Base-by-base conservation (phyloP, 257 asterid genomes). In the Parsonsia alboflavescens region DNA sequence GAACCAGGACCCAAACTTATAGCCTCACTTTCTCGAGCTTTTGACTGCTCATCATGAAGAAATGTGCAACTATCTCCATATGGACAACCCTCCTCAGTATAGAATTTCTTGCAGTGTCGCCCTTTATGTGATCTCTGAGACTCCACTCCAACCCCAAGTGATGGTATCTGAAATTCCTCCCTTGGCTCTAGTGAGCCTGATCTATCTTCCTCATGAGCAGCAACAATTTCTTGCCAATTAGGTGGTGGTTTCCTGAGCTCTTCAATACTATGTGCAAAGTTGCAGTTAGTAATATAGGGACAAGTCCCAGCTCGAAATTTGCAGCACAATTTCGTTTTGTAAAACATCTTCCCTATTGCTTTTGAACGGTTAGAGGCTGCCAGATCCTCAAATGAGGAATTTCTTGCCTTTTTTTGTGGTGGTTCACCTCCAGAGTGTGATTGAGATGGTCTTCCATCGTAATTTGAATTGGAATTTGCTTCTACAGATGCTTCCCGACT, bases 51-150 rank as follows among this genome's bases (percentile, higher is more conserved):
- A 41, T 91, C 97, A 2, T 91, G 97, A 79, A 88, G 92, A 64
- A 86, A 91, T 50, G 91, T 88, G 78, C 97, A 91, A 75, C 71
- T 91, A 83, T 91, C 97, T 71, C 97, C 97, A 69, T 89, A 89
- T 11, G 97, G 97, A 65, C 93, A 91, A 2, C 96, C 97, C 76
- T 91, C 97, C 78, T 91, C 96, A 5, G 92, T 86, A 59, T 85
- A 91, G 73, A 88, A 89, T 83, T 85, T 89, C 82, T 89, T 91
- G 84, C 94, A 91, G 62, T 89, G 97, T 57, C 94, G 77, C 74
- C 91, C 96, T 81, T 89, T 91, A 70, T 83, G 81, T 36, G 90
- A 85, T 80, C 97, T 89, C 81, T 88, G 92, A 36, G 89, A 39
- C 46, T 91, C 97, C 22, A 80, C 89, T n/a, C 86, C 83, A 56